Percentiles rank a stretch among this genome's conserved stretches.
Evolutionary conservation across 805 yeast genomes (phyloP).

Genomic region (Pichia deserticola): DNA sequence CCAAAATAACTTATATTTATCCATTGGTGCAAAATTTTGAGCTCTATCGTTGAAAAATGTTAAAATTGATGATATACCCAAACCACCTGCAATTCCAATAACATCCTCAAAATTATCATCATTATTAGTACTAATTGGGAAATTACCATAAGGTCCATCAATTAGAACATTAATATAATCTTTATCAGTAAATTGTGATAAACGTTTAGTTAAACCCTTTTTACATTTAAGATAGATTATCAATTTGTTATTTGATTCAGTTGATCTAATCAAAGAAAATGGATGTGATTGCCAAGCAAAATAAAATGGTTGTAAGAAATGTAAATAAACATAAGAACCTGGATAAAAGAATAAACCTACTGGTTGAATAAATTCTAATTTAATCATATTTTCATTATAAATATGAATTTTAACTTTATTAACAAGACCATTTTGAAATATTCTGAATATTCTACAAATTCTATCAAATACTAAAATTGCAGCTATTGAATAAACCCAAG

Average conservation of each 20-base stretch:
- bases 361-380: slow-evolving; percentile 18
- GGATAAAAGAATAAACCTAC: slow-evolving; percentile 29
- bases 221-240: slow-evolving; percentile 38
- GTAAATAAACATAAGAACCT: slow-evolving; percentile 48
- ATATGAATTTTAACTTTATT: slow-evolving; percentile 12
- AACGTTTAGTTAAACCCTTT: slow-evolving; percentile 41
- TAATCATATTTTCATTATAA: slow-evolving; percentile 12
- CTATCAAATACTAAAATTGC: slow-evolving; percentile 37
- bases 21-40: neutral
- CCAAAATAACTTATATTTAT: slow-evolving; percentile 16
- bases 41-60: slow-evolving; percentile 10
- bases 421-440: slow-evolving; percentile 22
- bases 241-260: slow-evolving; percentile 26
- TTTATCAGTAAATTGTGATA: neutral
- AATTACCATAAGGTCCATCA: slow-evolving; percentile 65
- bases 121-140: slow-evolving; percentile 3
- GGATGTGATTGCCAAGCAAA: slow-evolving; percentile 66
- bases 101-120: slow-evolving; percentile 4
- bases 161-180: slow-evolving; percentile 25
- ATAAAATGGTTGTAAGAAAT: slow-evolving; percentile 40
- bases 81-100: slow-evolving; percentile 20
- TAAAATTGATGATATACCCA: slow-evolving; percentile 17
- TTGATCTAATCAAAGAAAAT: slow-evolving; percentile 45
- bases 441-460: slow-evolving; percentile 28
- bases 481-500: slow-evolving; percentile 34